A percentile compares a stretch with the other conserved stretches of the same genome.
phyloP scores from a whole-genome alignment of 495 filamentous ascomycete genomes.

The Penicillium salamii region DNA sequence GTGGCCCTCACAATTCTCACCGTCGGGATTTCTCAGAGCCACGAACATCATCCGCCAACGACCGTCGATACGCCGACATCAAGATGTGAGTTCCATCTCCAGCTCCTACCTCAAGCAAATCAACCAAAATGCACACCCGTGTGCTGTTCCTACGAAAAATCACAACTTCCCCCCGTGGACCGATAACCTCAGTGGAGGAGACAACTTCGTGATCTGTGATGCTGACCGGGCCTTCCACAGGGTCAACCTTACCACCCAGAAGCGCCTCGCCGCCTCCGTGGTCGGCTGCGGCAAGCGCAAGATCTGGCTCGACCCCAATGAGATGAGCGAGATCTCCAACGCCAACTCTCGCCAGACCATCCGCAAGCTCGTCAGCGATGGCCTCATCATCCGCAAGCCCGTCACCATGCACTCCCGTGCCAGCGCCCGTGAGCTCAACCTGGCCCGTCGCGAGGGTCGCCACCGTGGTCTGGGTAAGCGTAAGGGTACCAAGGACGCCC shows the following conservation, averaged over 20 bases:
- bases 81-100: slow-evolving; percentile 51
- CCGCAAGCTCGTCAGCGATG: slow-evolving; percentile 99
- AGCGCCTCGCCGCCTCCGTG: slow-evolving; percentile 98
- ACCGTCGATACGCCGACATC: slow-evolving; percentile 55
- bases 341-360: slow-evolving; percentile 99
- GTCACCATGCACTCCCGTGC: slow-evolving; percentile 99
- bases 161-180: slow-evolving; percentile 10
- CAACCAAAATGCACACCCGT: slow-evolving; percentile 7
- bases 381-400: slow-evolving; percentile 99
- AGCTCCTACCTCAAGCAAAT: slow-evolving; percentile 9
- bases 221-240: slow-evolving; percentile 52
- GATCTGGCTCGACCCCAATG: slow-evolving; percentile 99
- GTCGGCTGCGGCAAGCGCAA: slow-evolving; percentile 98
- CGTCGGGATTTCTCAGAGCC: slow-evolving; percentile 45
- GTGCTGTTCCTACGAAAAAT: slow-evolving; percentile 13
- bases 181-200: slow-evolving; percentile 11
- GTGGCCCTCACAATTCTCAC: slow-evolving; percentile 42
- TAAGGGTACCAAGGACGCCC: slow-evolving; percentile 99
- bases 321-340: slow-evolving; percentile 99
- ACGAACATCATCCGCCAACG: slow-evolving; percentile 53
- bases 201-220: slow-evolving; percentile 20
- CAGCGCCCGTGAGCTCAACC: slow-evolving; percentile 86
- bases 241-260: slow-evolving; percentile 99
- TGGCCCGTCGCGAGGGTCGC: slow-evolving; percentile 85
- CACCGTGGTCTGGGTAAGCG: slow-evolving; percentile 99